phyloP scores from a whole-genome alignment of 2,329 filamentous ascomycete genomes.

The Keithomyces neogunnii region DNA sequence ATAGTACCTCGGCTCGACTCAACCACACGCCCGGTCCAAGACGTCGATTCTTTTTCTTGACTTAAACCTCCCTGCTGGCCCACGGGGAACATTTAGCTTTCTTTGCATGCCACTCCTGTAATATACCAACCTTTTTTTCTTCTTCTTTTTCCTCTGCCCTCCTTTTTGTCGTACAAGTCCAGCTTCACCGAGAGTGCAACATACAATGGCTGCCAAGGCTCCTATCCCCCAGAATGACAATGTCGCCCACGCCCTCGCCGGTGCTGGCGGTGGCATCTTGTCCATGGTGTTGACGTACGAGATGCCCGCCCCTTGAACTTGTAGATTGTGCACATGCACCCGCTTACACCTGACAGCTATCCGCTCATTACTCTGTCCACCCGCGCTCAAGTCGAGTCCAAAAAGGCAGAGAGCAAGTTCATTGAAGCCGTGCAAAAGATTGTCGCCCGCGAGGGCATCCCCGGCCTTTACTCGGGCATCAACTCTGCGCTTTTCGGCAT shows the following conservation, averaged over 20 bases:
- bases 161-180: not conserved
- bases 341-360: conserved; percentile 50
- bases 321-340: not conserved
- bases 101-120: not conserved
- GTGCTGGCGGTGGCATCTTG: conserved; percentile 84
- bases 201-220: conserved; percentile 40
- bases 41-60: not conserved
- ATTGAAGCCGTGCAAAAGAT: conserved; percentile 77
- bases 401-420: conserved; percentile 78
- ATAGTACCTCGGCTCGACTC: conserved; percentile 5
- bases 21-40: not conserved
- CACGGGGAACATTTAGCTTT: not conserved
- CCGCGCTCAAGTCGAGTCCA: conserved; percentile 94
- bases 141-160: not conserved
- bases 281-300: conserved; percentile 88
- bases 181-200: not conserved
- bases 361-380: conserved; percentile 96
- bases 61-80: not conserved
- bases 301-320: too few species aligned
- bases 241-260: conserved; percentile 88
- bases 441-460: conserved; percentile 81
- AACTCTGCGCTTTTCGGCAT: conserved; percentile 95
- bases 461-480: conserved; percentile 84
- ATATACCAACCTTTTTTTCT: not conserved
- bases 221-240: conserved; percentile 85